These are phyloP conservation scores for Bruguiera hainesii DNA, from an alignment of 441 rosid genomes.

Conservation along the genomic window DNA sequence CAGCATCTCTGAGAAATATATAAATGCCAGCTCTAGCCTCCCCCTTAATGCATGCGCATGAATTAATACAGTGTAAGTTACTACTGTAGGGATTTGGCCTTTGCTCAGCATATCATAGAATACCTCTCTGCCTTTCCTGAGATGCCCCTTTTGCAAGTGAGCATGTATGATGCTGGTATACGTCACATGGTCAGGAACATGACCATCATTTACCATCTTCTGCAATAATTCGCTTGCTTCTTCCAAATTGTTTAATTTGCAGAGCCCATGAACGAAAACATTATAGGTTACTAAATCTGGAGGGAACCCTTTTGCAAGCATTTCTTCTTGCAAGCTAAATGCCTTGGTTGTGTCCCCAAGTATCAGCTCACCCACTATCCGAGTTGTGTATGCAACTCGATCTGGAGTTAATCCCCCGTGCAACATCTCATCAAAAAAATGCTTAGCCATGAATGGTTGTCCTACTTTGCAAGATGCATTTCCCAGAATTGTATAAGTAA, in stretches of 20 bases:
- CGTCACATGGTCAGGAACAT: conserved; percentile 61
- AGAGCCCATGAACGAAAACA: conserved; percentile 48
- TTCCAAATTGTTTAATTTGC: conserved; percentile 42
- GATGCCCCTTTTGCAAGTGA: conserved; percentile 41
- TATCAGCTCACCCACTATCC: conserved; percentile 47
- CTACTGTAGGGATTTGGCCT: conserved; percentile 51
- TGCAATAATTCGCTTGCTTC: conserved; percentile 42
- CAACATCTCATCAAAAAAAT: conserved; percentile 58
- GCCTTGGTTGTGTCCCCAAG: conserved; percentile 46
- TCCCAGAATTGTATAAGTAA: conserved; percentile 63
- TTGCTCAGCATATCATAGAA: conserved; percentile 51
- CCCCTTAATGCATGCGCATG: conserved; percentile 59
- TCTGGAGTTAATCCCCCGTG: conserved; percentile 51
- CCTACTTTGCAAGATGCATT: conserved; percentile 56
- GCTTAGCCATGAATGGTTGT: conserved; percentile 41
- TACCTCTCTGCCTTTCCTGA: conserved; percentile 46
- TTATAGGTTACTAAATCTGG: conserved; percentile 57
- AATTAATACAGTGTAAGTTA: conserved; percentile 67
- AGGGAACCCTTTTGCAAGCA: conserved; percentile 44
- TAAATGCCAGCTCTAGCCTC: conserved; percentile 46
- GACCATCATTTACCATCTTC: conserved; percentile 43
- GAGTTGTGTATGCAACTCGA: conserved; percentile 44
- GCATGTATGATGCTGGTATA: conserved; percentile 62
- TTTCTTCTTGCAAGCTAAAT: conserved; percentile 57
- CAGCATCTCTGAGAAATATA: conserved; percentile 58